phyloP scores from a whole-genome alignment of 495 filamentous ascomycete species.

The Trichoderma asperelloides region DNA sequence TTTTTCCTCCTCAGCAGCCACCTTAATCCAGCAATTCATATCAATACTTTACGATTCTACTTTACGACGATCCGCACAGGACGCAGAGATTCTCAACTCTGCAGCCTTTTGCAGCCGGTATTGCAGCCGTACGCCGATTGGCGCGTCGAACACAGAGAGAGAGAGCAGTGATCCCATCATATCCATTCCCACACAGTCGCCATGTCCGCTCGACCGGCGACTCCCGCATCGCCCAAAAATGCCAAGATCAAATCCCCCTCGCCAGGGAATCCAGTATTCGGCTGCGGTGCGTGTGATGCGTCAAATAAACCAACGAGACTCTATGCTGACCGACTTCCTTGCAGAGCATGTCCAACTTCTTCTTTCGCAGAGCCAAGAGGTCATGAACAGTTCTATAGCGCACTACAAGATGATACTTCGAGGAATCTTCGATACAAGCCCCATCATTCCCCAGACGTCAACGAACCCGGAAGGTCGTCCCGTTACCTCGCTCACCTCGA shows the following conservation, averaged over 20 bases:
- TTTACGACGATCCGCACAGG: background rate
- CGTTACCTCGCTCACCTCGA: slow-evolving; percentile 44
- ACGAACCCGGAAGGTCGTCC: slow-evolving; percentile 35
- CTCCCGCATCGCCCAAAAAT: slow-evolving; percentile 45
- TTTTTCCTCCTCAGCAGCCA: no score
- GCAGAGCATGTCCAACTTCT: slow-evolving; percentile 47
- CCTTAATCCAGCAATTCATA: background rate
- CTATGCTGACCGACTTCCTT: slow-evolving; percentile 16
- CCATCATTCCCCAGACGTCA: slow-evolving; percentile 41
- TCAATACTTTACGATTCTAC: background rate
- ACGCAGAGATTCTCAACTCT: background rate
- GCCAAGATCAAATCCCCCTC: slow-evolving; percentile 41
- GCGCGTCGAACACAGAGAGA: background rate
- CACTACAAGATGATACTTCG: slow-evolving; percentile 46
- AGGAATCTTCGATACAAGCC: slow-evolving; percentile 40
- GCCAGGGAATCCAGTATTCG: slow-evolving; percentile 43
- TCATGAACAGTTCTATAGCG: slow-evolving; percentile 40
- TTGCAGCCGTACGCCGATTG: background rate
- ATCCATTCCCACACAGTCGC: slow-evolving; percentile 7
- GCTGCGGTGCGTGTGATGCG: slow-evolving; percentile 35
- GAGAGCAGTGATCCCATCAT: background rate
- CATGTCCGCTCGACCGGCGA: slow-evolving; percentile 38
- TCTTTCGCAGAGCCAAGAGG: slow-evolving; percentile 38
- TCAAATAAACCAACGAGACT: background rate
- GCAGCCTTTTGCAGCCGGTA: background rate